Evolutionary conservation across 179 eudicot species (phyloP).

Genomic region (Spinacia oleracea): DNA sequence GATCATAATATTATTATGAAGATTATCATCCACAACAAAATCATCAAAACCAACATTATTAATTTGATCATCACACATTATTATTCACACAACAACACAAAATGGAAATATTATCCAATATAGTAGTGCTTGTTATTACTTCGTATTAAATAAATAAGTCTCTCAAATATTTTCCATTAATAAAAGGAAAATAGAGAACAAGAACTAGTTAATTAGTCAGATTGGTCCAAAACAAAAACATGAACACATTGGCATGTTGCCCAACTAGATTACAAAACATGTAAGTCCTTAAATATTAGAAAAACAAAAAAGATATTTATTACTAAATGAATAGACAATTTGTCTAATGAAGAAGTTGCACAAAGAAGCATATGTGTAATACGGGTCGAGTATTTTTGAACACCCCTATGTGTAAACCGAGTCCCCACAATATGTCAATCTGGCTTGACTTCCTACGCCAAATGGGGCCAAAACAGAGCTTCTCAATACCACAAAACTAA

Average conservation of each 20-base stretch:
- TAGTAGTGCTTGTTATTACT: too few species aligned
- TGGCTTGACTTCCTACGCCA: constrained; percentile 15
- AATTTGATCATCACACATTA: too few species aligned
- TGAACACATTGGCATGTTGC: not conserved
- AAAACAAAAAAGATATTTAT: not conserved
- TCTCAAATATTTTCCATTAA: not conserved
- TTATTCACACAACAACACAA: too few species aligned
- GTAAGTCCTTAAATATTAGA: not conserved
- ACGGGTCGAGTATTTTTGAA: too few species aligned
- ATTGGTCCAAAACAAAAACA: not conserved
- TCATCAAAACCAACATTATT: not conserved
- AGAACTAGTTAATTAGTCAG: not conserved
- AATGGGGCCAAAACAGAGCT: constrained; percentile 21
- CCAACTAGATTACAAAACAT: not conserved
- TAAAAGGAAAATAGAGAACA: not conserved
- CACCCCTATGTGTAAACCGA: constrained; percentile 1
- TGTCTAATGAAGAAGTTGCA: not conserved
- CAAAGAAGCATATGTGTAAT: too few species aligned
- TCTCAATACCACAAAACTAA: constrained; percentile 15
- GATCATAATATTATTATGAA: too few species aligned
- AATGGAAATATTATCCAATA: too few species aligned
- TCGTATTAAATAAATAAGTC: too few species aligned
- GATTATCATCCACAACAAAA: too few species aligned
- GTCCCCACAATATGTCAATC: constrained; percentile 11
- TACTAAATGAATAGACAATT: not conserved